phyloP scores from a whole-genome alignment of 257 asterid species.

The Dorcoceras hygrometricum region DNA sequence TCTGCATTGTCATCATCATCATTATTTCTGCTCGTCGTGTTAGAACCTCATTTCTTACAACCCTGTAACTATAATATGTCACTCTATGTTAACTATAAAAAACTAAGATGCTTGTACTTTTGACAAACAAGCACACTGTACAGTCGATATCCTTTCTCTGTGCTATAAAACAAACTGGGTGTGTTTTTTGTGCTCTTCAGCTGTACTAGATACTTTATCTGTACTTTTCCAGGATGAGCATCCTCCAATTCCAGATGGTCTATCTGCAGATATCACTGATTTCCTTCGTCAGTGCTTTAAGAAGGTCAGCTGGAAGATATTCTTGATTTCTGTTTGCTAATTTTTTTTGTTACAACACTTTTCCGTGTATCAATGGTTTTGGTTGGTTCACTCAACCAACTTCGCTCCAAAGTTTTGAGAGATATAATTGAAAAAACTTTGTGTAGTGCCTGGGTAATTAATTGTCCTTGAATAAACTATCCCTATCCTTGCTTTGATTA shows the following conservation, averaged over 20 bases:
- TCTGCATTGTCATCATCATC: neutral
- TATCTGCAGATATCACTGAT: conserved; percentile 61
- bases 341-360: conserved; percentile 1
- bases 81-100: neutral
- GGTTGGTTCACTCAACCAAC: neutral
- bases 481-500: neutral
- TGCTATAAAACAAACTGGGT: neutral
- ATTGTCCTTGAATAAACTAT: conserved; percentile 12
- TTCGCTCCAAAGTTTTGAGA: neutral
- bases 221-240: conserved; percentile 51
- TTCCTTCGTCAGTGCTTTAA: conserved; percentile 65
- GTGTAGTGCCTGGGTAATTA: conserved; percentile 1
- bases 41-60: neutral
- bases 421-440: neutral
- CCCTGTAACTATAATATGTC: conserved; percentile 3
- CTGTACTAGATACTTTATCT: conserved; percentile 17
- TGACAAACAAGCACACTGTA: neutral
- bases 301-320: conserved; percentile 47
- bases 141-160: neutral
- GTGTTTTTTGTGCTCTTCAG: neutral
- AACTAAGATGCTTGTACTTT: neutral
- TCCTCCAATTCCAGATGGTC: conserved; percentile 67
- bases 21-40: neutral
- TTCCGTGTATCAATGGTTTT: no score
- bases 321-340: conserved; percentile 4